A percentile compares a stretch with the other conserved stretches of the same genome.
Evolutionary conservation across 345 rosid species (phyloP).

Genomic region (Geranium brycei): DNA sequence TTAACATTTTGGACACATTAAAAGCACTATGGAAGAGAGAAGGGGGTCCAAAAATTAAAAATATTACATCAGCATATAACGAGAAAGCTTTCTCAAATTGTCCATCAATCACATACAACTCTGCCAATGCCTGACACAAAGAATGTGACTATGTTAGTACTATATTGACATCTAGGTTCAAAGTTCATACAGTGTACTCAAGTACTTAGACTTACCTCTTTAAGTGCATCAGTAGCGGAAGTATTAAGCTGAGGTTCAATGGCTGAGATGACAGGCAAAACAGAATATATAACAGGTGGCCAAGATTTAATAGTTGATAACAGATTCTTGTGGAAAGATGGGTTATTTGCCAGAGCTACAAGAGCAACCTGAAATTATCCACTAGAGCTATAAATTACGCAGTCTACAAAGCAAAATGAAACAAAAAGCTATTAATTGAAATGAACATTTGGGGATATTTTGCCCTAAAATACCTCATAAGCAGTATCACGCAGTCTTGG

Average conservation of each 20-base stretch:
- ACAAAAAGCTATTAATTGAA: background rate
- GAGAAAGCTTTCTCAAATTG: slow-evolving; percentile 82
- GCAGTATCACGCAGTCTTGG: slow-evolving; percentile 95
- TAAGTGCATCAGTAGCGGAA: slow-evolving; percentile 81
- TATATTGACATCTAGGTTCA: background rate
- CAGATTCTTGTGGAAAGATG: slow-evolving; percentile 67
- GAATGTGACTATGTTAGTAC: background rate
- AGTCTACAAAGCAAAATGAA: slow-evolving; percentile 7
- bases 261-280: slow-evolving; percentile 85
- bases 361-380: slow-evolving; percentile 61
- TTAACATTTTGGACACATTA: background rate
- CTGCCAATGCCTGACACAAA: slow-evolving; percentile 65
- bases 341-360: slow-evolving; percentile 91
- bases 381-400: slow-evolving; percentile 6
- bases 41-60: background rate
- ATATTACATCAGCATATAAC: slow-evolving; percentile 91
- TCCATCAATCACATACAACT: slow-evolving; percentile 76
- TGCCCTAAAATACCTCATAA: slow-evolving; percentile 58
- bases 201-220: slow-evolving; percentile 41
- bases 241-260: slow-evolving; percentile 94
- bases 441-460: background rate
- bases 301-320: slow-evolving; percentile 84
- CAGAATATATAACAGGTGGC: slow-evolving; percentile 77
- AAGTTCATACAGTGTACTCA: background rate
- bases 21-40: background rate